These are phyloP conservation scores for Didymella pinodella DNA, from an alignment of 2,329 filamentous ascomycete species.

Conservation along the genomic window DNA sequence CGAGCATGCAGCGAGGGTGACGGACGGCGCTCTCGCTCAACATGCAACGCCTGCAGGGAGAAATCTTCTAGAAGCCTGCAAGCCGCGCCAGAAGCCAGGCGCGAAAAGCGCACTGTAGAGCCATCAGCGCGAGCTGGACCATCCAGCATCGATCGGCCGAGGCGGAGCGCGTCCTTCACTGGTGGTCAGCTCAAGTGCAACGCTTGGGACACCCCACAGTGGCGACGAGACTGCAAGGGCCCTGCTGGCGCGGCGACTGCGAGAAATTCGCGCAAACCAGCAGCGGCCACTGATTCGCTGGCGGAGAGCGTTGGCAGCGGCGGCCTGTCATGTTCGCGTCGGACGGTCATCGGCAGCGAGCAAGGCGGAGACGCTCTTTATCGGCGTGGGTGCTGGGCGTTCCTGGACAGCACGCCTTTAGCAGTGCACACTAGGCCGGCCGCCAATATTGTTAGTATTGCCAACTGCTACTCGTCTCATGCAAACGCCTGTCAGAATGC, in stretches of 20 bases:
- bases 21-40: conserved; percentile 17
- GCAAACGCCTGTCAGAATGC: conserved; percentile 15
- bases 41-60: conserved; percentile 16
- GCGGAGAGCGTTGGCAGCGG: not conserved
- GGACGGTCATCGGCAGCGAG: conserved; percentile 12
- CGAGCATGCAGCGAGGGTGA: conserved; percentile 9
- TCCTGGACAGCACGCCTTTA: not conserved
- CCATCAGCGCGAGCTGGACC: conserved; percentile 9
- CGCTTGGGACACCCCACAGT: conserved; percentile 6
- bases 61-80: conserved; percentile 33
- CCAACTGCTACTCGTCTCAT: not conserved
- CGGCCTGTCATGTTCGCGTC: not conserved
- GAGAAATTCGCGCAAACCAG: conserved; percentile 25
- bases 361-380: conserved; percentile 4
- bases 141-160: conserved; percentile 23
- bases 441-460: not conserved
- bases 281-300: conserved; percentile 10
- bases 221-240: conserved; percentile 2
- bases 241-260: conserved; percentile 14
- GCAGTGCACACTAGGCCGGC: conserved; percentile 7
- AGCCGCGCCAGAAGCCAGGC: conserved; percentile 17
- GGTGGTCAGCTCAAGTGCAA: not conserved
- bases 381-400: too few relatives aligned
- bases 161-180: not conserved
- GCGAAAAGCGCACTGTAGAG: conserved; percentile 26